Conservation (phyloP, 441 rosid species). For the Monsonia emarginata region DNA sequence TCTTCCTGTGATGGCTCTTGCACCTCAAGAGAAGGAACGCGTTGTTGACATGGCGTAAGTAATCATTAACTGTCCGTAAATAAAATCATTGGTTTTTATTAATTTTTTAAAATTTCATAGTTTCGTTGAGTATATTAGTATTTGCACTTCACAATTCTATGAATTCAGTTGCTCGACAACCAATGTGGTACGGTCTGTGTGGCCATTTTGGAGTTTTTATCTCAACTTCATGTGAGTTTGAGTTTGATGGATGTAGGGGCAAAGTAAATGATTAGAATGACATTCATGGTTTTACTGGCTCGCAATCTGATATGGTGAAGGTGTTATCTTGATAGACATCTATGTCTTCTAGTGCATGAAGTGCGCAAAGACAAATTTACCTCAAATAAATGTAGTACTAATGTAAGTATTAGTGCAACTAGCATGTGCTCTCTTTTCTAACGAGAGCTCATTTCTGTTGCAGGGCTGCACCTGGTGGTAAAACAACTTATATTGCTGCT, state of each 20-base stretch:
- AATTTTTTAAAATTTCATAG: background rate
- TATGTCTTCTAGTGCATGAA: background rate
- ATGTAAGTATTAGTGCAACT: background rate
- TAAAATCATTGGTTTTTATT: conserved; percentile 1
- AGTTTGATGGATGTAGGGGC: background rate
- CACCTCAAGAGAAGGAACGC: conserved; percentile 86
- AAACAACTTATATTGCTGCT: conserved; percentile 84
- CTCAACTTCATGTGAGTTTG: background rate
- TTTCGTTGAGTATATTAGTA: background rate
- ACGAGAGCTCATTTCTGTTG: conserved; percentile 22
- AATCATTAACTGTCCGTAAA: background rate
- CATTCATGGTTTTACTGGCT: background rate
- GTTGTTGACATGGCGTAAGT: conserved; percentile 95
- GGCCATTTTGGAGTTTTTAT: background rate
- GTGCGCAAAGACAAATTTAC: background rate
- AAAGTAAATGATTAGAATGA: background rate
- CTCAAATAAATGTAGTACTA: background rate
- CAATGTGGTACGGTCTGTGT: background rate
- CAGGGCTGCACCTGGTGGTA: conserved; percentile 99
- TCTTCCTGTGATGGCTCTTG: conserved; percentile 97
- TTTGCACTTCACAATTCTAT: background rate
- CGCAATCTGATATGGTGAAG: background rate
- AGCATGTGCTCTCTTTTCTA: background rate
- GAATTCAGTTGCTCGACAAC: background rate
- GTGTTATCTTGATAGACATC: background rate